These are phyloP conservation scores for Trichoderma reesei DNA, from an alignment of 495 filamentous ascomycete species.

Conservation along the genomic window DNA sequence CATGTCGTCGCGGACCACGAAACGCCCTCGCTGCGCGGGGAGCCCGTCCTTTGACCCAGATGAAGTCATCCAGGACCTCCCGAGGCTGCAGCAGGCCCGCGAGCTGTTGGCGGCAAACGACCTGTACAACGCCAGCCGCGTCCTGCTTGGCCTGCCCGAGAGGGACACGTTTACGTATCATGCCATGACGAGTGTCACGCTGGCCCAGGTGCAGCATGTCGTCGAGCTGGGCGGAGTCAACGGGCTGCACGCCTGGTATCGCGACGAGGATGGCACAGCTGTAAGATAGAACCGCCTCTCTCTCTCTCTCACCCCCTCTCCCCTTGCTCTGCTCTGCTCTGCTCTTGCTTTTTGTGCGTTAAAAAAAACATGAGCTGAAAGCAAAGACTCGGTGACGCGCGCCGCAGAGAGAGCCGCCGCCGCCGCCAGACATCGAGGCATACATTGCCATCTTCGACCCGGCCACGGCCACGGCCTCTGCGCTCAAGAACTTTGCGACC, in stretches of 20 bases:
- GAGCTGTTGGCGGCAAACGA: conserved; percentile 30
- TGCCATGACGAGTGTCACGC: conserved; percentile 40
- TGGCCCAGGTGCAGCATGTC: conserved; percentile 43
- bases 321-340: no score
- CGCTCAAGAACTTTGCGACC: conserved; percentile 41
- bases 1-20: neutral
- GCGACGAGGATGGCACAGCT: conserved; percentile 22
- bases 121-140: conserved; percentile 37
- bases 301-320: no score
- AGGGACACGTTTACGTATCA: conserved; percentile 49
- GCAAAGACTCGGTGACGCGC: neutral
- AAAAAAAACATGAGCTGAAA: neutral
- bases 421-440: conserved; percentile 39
- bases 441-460: conserved; percentile 52
- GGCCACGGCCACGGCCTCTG: conserved; percentile 35
- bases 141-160: conserved; percentile 40
- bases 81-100: conserved; percentile 14
- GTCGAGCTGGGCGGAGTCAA: conserved; percentile 35
- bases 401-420: conserved; percentile 25
- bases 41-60: conserved; percentile 12
- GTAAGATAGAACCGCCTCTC: conserved; percentile 13
- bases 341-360: no score
- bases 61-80: neutral
- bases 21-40: conserved; percentile 10
- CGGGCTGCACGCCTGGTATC: conserved; percentile 36